phyloP scores from a whole-genome alignment of 2,329 filamentous ascomycete species.

The Sordariomycetes sp. region DNA sequence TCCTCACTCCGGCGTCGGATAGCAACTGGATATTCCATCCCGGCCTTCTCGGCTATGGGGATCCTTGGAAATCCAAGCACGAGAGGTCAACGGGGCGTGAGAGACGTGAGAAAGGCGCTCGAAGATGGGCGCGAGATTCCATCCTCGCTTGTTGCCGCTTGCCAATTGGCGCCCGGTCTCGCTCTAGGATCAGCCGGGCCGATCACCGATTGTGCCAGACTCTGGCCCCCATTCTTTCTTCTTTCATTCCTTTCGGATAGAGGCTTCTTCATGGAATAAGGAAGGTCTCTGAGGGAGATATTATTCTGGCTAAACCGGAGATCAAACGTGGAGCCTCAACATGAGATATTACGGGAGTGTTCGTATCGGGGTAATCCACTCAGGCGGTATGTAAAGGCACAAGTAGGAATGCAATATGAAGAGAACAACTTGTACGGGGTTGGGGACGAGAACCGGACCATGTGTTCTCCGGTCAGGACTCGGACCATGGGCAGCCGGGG shows the following conservation, averaged over 20 bases:
- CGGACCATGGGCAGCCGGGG: neutral
- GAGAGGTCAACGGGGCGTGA: neutral
- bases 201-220: slow-evolving; percentile 2
- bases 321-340: neutral
- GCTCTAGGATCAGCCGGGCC: neutral
- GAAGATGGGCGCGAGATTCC: neutral
- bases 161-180: neutral
- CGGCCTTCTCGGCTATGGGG: neutral
- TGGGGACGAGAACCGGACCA: neutral
- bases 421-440: neutral
- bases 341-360: neutral
- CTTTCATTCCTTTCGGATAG: neutral
- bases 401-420: neutral
- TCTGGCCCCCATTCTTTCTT: neutral
- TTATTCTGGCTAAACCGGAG: slow-evolving; percentile 4
- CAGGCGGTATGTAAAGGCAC: neutral
- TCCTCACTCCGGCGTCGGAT: neutral
- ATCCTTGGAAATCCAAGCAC: no score
- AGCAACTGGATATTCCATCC: neutral
- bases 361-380: neutral
- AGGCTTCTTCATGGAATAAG: neutral
- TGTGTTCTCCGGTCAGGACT: neutral
- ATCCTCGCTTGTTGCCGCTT: neutral
- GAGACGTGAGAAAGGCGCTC: neutral
- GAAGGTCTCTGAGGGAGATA: neutral